These are phyloP conservation scores for Auxenochlorella pyrenoidosa DNA, from an alignment of 139 green algal species.

Conservation along the genomic window DNA sequence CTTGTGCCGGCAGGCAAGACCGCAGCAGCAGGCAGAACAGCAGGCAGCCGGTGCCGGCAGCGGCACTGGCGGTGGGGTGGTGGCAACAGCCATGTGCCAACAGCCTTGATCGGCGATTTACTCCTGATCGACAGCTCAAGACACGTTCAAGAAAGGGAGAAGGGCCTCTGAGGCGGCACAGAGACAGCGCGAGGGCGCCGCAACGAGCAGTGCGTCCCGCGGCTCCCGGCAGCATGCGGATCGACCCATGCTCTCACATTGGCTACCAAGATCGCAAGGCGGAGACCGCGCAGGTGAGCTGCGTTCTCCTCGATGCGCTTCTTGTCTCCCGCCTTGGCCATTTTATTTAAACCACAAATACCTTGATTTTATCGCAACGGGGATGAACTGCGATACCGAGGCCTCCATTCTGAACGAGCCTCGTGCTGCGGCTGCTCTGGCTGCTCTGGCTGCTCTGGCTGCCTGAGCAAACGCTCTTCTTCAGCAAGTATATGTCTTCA, in stretches of 20 bases:
- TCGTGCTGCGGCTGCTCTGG: no score
- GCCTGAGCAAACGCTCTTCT: no score
- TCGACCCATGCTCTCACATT: conserved; percentile 36
- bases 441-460: no score
- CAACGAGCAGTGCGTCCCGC: neutral
- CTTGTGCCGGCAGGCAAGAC: no score
- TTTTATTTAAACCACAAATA: no score
- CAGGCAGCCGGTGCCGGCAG: no score
- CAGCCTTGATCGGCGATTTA: neutral
- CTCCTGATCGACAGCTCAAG: no score
- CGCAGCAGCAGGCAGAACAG: no score
- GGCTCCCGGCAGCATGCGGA: neutral
- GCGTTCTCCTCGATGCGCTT: conserved; percentile 71
- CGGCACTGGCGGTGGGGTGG: neutral
- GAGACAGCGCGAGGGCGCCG: neutral
- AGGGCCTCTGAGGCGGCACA: neutral
- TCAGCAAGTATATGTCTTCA: no score
- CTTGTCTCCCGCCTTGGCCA: conserved; percentile 81
- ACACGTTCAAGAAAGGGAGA: neutral
- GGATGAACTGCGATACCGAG: no score
- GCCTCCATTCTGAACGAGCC: no score
- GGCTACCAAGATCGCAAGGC: conserved; percentile 41
- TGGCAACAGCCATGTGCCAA: neutral
- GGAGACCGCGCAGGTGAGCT: conserved; percentile 42
- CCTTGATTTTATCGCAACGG: no score